A percentile compares a stretch with the other conserved stretches of the same genome.
Conservation (phyloP, 352 stramenopile species). For the Globisporangium okanoganense region DNA sequence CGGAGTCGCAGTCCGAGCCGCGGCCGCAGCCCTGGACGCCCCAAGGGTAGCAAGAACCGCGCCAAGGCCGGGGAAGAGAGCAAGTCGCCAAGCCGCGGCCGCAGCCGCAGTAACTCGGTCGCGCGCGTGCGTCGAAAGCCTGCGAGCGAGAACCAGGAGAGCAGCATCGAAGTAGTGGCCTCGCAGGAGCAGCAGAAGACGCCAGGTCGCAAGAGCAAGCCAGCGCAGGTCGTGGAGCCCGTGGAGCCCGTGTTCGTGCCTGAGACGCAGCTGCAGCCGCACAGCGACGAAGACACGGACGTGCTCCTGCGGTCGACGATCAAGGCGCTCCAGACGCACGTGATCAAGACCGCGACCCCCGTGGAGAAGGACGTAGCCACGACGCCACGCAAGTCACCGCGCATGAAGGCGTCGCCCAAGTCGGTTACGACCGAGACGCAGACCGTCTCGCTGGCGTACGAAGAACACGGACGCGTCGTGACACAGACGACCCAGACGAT, state of each 20-base stretch:
- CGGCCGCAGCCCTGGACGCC: conserved; percentile 32
- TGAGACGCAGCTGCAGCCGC: conserved; percentile 25
- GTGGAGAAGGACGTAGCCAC: conserved; percentile 1
- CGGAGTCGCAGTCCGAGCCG: conserved; percentile 38
- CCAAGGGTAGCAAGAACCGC: conserved; percentile 22
- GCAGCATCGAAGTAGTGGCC: background rate
- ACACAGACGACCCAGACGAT: conserved; percentile 10
- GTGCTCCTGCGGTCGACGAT: conserved; percentile 53
- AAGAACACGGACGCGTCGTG: conserved; percentile 23
- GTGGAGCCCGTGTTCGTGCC: conserved; percentile 4
- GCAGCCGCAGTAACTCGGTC: conserved; percentile 62
- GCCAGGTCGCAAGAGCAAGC: background rate
- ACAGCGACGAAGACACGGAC: conserved; percentile 47
- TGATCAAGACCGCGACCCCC: conserved; percentile 15
- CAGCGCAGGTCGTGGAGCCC: conserved; percentile 13
- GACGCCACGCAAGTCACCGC: conserved; percentile 17
- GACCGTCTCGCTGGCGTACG: conserved; percentile 47
- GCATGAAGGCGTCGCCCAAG: conserved; percentile 10
- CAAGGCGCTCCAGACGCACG: conserved; percentile 28
- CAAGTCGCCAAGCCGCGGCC: conserved; percentile 33
- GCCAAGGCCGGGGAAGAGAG: conserved; percentile 17
- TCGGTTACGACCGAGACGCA: conserved; percentile 22
- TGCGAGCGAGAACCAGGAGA: conserved; percentile 3
- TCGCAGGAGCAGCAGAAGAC: background rate
- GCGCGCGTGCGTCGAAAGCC: conserved; percentile 27